Conservation (phyloP, 768 basidiomycete species). For the Phaffia australis region DNA sequence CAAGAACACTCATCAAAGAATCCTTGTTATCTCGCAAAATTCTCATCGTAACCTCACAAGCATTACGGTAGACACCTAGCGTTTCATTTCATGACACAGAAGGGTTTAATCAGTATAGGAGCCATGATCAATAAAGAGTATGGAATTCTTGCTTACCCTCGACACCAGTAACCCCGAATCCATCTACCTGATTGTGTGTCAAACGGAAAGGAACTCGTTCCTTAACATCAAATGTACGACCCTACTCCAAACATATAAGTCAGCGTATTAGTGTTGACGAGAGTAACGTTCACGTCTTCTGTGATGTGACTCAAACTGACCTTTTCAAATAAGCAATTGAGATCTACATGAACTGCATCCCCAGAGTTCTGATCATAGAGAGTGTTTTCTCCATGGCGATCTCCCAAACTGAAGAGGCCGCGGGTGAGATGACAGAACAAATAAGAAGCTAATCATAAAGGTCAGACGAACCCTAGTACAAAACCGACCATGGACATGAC, state of each 20-base stretch:
- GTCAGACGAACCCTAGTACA: conserved; percentile 70
- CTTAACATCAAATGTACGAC: conserved; percentile 71
- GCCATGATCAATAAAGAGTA: not conserved
- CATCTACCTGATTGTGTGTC: conserved; percentile 85
- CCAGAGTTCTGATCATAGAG: conserved; percentile 78
- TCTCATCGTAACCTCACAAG: conserved; percentile 81
- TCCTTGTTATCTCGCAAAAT: conserved; percentile 83
- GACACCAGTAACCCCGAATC: conserved; percentile 80
- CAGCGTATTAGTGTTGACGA: not conserved
- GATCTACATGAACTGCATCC: conserved; percentile 90
- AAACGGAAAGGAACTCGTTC: conserved; percentile 90
- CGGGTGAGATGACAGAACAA: not conserved
- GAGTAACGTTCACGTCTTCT: not conserved
- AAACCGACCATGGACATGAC: conserved; percentile 99
- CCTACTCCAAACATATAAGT: conserved; percentile 39
- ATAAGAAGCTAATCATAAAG: not conserved
- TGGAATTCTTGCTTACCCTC: conserved; percentile 53
- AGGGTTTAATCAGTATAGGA: conserved; percentile 9
- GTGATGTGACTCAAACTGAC: conserved; percentile 39
- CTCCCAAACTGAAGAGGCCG: conserved; percentile 60
- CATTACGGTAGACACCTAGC: conserved; percentile 73
- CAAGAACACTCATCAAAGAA: conserved; percentile 84
- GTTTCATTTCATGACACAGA: not conserved
- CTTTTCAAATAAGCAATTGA: conserved; percentile 96
- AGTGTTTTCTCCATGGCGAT: conserved; percentile 94